phyloP scores from a whole-genome alignment of 177 flowering plant species.

The Vitis hybrid region DNA sequence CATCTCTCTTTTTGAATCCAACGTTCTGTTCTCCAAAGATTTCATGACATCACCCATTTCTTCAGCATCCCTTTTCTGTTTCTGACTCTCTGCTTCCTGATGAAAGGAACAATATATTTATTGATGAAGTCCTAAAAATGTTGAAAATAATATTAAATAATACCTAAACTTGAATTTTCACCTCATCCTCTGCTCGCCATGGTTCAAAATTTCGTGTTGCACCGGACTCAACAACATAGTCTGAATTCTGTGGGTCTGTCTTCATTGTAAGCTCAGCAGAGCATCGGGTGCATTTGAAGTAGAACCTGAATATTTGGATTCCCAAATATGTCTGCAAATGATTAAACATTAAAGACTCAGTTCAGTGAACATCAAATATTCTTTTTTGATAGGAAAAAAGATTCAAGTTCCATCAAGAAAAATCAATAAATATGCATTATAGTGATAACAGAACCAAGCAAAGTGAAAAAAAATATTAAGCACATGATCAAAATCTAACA shows the following conservation, averaged over 20 bases:
- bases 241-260: slow-evolving; percentile 73
- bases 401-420: no score
- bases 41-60: slow-evolving; percentile 87
- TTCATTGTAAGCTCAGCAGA: slow-evolving; percentile 64
- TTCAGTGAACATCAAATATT: no score
- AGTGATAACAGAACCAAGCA: no score
- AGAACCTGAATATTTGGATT: slow-evolving; percentile 57
- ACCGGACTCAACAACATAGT: slow-evolving; percentile 64
- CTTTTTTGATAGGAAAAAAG: neutral
- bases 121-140: no score
- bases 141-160: neutral
- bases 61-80: slow-evolving; percentile 53
- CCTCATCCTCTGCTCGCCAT: slow-evolving; percentile 80
- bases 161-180: slow-evolving; percentile 4
- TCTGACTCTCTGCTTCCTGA: slow-evolving; percentile 49
- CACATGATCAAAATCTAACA: no score
- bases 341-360: neutral
- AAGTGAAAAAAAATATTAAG: no score
- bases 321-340: slow-evolving; percentile 57
- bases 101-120: slow-evolving; percentile 10
- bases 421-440: no score
- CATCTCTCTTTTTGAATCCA: slow-evolving; percentile 75
- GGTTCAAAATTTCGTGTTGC: slow-evolving; percentile 71
- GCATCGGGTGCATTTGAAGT: slow-evolving; percentile 67
- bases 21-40: slow-evolving; percentile 67